Percentiles rank a stretch among this genome's conserved stretches.
phyloP scores from a whole-genome alignment of 1,284 basidiomycete genomes.

The Microbotryum lychnidis-dioicae region DNA sequence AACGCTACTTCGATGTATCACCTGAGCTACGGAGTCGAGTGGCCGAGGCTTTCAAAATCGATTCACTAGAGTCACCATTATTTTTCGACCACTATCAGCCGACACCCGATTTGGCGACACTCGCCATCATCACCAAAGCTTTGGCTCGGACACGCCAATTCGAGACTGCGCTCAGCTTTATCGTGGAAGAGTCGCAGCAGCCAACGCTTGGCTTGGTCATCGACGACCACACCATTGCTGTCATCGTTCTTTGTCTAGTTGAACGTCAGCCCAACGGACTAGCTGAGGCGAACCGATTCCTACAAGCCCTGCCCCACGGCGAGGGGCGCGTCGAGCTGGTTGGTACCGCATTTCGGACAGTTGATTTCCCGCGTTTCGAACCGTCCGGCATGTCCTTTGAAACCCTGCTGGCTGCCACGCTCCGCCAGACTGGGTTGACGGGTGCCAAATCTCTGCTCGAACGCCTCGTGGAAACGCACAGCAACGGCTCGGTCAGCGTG shows the following conservation, averaged over 20 bases:
- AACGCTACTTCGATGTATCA: slow-evolving; percentile 10
- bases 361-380: neutral
- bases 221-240: slow-evolving; percentile 11
- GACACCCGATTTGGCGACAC: slow-evolving; percentile 13
- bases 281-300: slow-evolving; percentile 13
- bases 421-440: slow-evolving; percentile 9
- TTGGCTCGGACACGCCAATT: slow-evolving; percentile 4
- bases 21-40: slow-evolving; percentile 3
- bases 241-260: slow-evolving; percentile 9
- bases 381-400: slow-evolving; percentile 11
- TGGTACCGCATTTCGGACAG: neutral
- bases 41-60: neutral
- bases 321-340: neutral
- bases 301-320: slow-evolving; percentile 10
- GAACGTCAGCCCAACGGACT: slow-evolving; percentile 5
- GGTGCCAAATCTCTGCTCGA: slow-evolving; percentile 16
- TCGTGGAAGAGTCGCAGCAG: slow-evolving; percentile 1
- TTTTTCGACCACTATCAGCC: slow-evolving; percentile 6
- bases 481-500: slow-evolving; percentile 1
- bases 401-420: slow-evolving; percentile 11
- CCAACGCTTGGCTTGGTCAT: neutral
- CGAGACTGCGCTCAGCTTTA: slow-evolving; percentile 12
- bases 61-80: neutral
- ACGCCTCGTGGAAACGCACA: neutral
- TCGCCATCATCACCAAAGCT: slow-evolving; percentile 16